Base-by-base conservation (phyloP, 352 stramenopile genomes). In the Globisporangium lucens region DNA sequence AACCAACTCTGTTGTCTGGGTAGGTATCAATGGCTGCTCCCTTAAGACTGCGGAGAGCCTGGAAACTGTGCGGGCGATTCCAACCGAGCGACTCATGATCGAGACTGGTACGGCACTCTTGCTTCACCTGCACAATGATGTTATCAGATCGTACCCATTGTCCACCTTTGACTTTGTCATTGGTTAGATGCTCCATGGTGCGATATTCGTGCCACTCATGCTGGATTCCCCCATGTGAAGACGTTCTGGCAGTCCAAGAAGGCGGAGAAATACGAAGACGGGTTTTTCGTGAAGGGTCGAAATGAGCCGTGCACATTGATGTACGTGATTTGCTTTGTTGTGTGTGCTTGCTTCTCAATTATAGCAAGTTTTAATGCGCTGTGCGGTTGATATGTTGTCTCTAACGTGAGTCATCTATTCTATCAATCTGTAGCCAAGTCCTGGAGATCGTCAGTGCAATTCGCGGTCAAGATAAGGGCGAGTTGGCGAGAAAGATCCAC, bases 221-320 rank as follows among this genome's bases (percentile, higher is more conserved):
- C 96, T 47, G 89, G 96, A 3, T 92, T 90, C 60, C 8, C 70
- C 12, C 89, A 96, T 62, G 82, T 99, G 17, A 75, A 92, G 68
- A 99, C 94, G 5, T 82, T 72, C 6, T 98, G 95, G 82, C 67
- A 81, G 17, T 87, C 75, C 12, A 97, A 97, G 66, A 97, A 98
- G 61, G 87, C 97, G 30, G 97, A 99, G 43, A 98, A 98, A 68
- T 97, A 97, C 65, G 79, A 90, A 61, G 63, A 65, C 9, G 75
- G 82, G 0, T 89, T 77, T 57, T 82, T 94, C 30, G 94, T 99
- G 24, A 99, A 99, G 75, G 93, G 95, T 35, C 76, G 97, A 8
- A 98, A 98, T 65, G 97, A 99, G 75, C 97, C 96, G 6, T 98
- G 94, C 77, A 93, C 97, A 24, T 88, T 99, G 46, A 79, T 97